These are phyloP conservation scores for Lachnellula suecica DNA, from an alignment of 2,329 filamentous ascomycete genomes.

Conservation along the genomic window DNA sequence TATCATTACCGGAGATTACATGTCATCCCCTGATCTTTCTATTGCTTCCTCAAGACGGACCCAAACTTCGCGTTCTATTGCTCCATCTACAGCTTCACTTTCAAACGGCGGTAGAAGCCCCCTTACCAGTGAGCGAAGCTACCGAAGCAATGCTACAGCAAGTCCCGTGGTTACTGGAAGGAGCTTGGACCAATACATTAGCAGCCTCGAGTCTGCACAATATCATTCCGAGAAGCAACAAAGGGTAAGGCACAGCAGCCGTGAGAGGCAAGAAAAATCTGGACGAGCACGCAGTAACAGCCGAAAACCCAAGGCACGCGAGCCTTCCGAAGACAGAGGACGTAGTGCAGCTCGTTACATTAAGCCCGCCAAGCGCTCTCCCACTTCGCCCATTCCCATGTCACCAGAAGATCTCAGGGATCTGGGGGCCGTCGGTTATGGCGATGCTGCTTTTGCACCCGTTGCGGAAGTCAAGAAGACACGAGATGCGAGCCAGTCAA, in stretches of 20 bases:
- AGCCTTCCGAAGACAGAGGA: slow-evolving; percentile 69
- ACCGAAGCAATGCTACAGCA: slow-evolving; percentile 38
- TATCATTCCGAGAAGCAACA: slow-evolving; percentile 56
- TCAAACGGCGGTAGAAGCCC: slow-evolving; percentile 46
- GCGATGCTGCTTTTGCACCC: slow-evolving; percentile 30
- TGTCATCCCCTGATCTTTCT: slow-evolving; percentile 57
- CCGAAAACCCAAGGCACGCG: slow-evolving; percentile 51
- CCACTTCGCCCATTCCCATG: slow-evolving; percentile 91
- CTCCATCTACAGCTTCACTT: slow-evolving; percentile 52
- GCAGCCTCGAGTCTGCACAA: slow-evolving; percentile 77
- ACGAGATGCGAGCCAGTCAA: slow-evolving; percentile 26
- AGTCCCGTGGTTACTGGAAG: slow-evolving; percentile 61
- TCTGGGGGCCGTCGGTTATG: slow-evolving; percentile 42
- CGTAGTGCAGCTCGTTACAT: slow-evolving; percentile 66
- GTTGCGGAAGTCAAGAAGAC: slow-evolving; percentile 17
- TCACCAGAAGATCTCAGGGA: slow-evolving; percentile 81
- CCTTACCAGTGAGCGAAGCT: slow-evolving; percentile 43
- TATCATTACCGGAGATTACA: slow-evolving; percentile 48
- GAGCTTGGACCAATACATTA: slow-evolving; percentile 81
- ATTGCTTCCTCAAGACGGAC: slow-evolving; percentile 53
- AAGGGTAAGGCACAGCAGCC: slow-evolving; percentile 45
- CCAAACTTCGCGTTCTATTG: slow-evolving; percentile 44
- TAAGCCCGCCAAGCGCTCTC: slow-evolving; percentile 78
- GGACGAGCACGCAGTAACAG: slow-evolving; percentile 46
- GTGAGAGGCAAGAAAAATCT: slow-evolving; percentile 45